Evolutionary conservation across 192 early-diverging fungal genomes (phyloP).

Genomic region (Backusella macrospora): DNA sequence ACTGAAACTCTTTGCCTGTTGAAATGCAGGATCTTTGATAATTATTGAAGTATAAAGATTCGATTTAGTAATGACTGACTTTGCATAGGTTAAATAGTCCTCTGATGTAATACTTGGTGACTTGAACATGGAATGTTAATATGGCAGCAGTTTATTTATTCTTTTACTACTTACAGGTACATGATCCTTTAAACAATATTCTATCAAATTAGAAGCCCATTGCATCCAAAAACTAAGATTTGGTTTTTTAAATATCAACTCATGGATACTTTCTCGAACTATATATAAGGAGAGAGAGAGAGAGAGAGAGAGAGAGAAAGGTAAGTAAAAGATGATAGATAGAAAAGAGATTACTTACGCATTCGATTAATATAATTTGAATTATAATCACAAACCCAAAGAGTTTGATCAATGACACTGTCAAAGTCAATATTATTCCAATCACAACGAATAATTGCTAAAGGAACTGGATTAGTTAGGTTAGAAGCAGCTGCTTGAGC

Average conservation of each 20-base stretch:
- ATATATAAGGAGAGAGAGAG: too few species aligned
- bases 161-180: conserved; percentile 12
- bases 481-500: conserved; percentile 46
- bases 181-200: conserved; percentile 35
- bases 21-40: conserved; percentile 44
- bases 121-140: too few species aligned
- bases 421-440: conserved; percentile 53
- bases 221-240: conserved; percentile 47
- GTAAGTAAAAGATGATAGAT: neutral
- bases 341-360: conserved; percentile 24
- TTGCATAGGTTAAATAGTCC: conserved; percentile 44
- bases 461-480: conserved; percentile 31
- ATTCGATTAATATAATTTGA: conserved; percentile 43
- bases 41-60: conserved; percentile 45
- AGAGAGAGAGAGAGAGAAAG: too few species aligned
- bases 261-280: conserved; percentile 42
- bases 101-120: conserved; percentile 29
- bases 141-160: too few species aligned
- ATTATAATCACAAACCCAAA: conserved; percentile 55
- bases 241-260: conserved; percentile 29
- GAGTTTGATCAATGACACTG: conserved; percentile 45
- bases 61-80: conserved; percentile 55
- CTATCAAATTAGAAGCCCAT: conserved; percentile 43
- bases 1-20: conserved; percentile 43
- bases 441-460: conserved; percentile 41